Evolutionary conservation across 2,329 filamentous ascomycete genomes (phyloP).

Genomic region (Cercospora janseana): DNA sequence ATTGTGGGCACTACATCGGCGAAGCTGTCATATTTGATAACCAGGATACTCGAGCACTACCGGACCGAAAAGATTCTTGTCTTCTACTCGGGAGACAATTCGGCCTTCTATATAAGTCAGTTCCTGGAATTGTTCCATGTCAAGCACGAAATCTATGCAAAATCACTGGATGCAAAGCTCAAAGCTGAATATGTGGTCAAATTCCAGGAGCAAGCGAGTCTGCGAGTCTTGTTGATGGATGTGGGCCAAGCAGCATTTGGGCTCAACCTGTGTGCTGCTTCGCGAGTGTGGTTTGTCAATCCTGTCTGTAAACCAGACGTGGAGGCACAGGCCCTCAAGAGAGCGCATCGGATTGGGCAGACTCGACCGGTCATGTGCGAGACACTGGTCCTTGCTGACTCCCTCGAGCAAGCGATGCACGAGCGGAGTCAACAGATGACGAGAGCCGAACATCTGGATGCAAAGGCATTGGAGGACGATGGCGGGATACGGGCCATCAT

Average conservation of each 20-base stretch:
- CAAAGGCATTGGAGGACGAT: constrained; percentile 59
- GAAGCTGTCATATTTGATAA: constrained; percentile 82
- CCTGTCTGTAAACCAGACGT: constrained; percentile 81
- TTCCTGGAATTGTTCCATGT: constrained; percentile 70
- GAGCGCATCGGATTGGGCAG: constrained; percentile 85
- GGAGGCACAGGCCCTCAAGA: constrained; percentile 87
- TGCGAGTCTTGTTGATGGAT: constrained; percentile 85
- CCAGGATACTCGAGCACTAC: constrained; percentile 67
- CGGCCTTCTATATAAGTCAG: constrained; percentile 81
- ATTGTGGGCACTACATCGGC: constrained; percentile 79
- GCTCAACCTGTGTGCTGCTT: constrained; percentile 78
- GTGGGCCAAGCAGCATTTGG: constrained; percentile 86
- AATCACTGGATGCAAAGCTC: constrained; percentile 57
- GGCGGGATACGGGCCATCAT: constrained; percentile 59
- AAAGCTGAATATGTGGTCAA: constrained; percentile 73
- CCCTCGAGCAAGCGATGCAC: constrained; percentile 82
- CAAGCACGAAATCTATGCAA: constrained; percentile 66
- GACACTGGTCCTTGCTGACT: constrained; percentile 75
- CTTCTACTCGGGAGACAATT: constrained; percentile 87
- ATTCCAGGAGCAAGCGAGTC: constrained; percentile 68
- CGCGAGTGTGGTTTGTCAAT: constrained; percentile 83
- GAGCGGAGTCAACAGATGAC: constrained; percentile 73
- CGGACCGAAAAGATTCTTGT: constrained; percentile 79
- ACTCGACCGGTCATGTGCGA: constrained; percentile 75
- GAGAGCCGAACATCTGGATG: constrained; percentile 54